Evolutionary conservation across 1,139 yeast genomes (phyloP).

Genomic region (Hansenula lynferdii): DNA sequence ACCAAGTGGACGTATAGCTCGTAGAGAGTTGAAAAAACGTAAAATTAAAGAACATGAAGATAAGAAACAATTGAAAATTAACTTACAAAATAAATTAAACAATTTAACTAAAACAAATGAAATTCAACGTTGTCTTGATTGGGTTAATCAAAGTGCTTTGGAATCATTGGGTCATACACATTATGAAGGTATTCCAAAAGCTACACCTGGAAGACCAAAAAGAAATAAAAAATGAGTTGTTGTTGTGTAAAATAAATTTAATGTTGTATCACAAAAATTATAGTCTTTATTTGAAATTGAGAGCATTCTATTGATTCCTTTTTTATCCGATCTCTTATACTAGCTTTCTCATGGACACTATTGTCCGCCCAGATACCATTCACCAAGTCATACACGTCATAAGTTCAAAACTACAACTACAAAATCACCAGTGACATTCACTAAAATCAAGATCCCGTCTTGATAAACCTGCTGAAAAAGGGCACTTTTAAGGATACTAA

Average conservation of each 20-base stretch:
- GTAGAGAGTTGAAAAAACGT: constrained; percentile 27
- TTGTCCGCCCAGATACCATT: no score
- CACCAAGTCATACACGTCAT: no score
- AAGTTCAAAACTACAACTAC: no score
- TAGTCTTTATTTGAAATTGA: no score
- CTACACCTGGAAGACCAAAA: constrained; percentile 4
- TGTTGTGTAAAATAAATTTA: background rate
- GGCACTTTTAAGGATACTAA: no score
- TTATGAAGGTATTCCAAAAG: constrained; percentile 44
- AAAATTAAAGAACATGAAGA: constrained; percentile 29
- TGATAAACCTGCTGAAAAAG: no score
- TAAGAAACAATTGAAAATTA: constrained; percentile 26
- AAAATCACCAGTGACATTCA: no score
- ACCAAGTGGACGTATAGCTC: constrained; percentile 27
- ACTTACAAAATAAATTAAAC: constrained; percentile 28
- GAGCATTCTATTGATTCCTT: no score
- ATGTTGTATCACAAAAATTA: no score
- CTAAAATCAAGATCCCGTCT: no score
- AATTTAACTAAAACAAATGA: constrained; percentile 35
- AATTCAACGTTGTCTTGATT: constrained; percentile 43
- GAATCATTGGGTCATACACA: constrained; percentile 47
- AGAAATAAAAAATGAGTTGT: constrained; percentile 1
- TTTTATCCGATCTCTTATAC: no score
- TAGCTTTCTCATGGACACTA: no score
- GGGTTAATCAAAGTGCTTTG: constrained; percentile 58